Conservation (phyloP, 257 asterid species). For the Cordia subcordata region DNA sequence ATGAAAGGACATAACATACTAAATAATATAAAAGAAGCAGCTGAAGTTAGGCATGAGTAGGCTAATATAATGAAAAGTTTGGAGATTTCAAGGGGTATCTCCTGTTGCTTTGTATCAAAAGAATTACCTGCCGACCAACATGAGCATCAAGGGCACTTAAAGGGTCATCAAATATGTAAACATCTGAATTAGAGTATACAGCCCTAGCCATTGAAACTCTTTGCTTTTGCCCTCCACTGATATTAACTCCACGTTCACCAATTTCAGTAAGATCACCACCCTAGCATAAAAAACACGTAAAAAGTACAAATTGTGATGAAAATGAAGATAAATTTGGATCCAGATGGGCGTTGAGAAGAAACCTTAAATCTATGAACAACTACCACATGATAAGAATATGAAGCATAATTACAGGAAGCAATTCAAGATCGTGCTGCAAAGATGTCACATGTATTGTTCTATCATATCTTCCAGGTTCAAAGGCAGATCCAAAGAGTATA, state of each 20-base stretch:
- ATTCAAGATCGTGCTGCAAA: conserved; percentile 83
- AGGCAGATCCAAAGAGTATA: conserved; percentile 74
- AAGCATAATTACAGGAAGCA: conserved; percentile 60
- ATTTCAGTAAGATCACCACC: conserved; percentile 99
- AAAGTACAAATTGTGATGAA: conserved; percentile 12
- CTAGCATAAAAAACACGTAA: conserved; percentile 27
- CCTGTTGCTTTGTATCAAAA: conserved; percentile 4
- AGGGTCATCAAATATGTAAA: conserved; percentile 90
- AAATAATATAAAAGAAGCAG: too few species aligned
- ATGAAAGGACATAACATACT: too few species aligned
- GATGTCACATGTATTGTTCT: conserved; percentile 71
- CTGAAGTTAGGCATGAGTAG: background rate
- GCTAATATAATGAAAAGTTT: background rate
- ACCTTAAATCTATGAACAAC: background rate
- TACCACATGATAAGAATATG: background rate
- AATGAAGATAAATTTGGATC: conserved; percentile 5
- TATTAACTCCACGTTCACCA: conserved; percentile 99
- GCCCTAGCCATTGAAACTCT: conserved; percentile 99
- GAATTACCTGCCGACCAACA: conserved; percentile 87
- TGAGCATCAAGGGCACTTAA: conserved; percentile 98
- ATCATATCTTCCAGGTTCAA: conserved; percentile 59
- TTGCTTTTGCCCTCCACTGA: conserved; percentile 99
- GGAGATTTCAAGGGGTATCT: background rate
- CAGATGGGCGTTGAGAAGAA: background rate
- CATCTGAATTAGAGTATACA: conserved; percentile 90